A percentile compares a stretch with the other conserved stretches of the same genome.
phyloP scores from a whole-genome alignment of 768 basidiomycete species.

The Tricholoma saponaceum region DNA sequence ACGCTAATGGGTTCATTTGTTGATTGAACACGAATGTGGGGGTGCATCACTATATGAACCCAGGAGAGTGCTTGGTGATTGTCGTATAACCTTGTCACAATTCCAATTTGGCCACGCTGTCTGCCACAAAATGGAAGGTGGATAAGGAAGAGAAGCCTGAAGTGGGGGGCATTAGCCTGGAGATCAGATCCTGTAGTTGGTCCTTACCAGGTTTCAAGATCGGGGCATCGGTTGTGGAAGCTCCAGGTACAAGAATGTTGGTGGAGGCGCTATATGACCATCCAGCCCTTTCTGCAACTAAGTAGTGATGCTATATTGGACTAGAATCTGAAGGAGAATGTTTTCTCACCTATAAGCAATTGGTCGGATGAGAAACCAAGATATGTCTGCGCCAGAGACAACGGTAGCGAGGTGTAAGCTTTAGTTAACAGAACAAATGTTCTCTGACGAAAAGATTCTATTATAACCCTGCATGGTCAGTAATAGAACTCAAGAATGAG shows the following conservation, averaged over 20 bases:
- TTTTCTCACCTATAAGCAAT: constrained; percentile 31
- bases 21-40: not conserved
- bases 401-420: constrained; percentile 61
- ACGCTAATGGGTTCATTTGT: not conserved
- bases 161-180: not conserved
- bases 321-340: not conserved
- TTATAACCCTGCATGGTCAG: constrained; percentile 1
- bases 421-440: constrained; percentile 53
- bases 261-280: constrained; percentile 52
- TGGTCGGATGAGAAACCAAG: constrained; percentile 44
- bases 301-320: not conserved
- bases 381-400: constrained; percentile 51
- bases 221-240: constrained; percentile 3
- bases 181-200: not conserved
- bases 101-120: constrained; percentile 51
- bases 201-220: constrained; percentile 8
- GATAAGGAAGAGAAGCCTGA: constrained; percentile 41
- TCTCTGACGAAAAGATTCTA: constrained; percentile 57
- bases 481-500: not conserved
- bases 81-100: constrained; percentile 14
- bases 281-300: constrained; percentile 38
- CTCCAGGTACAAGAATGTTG: constrained; percentile 40
- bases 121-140: constrained; percentile 47
- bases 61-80: not conserved
- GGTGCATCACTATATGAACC: not conserved